A percentile compares a stretch with the other conserved stretches of the same genome.
Evolutionary conservation across 2,329 filamentous ascomycete genomes (phyloP).

Genomic region (Niveomyces coronatus): DNA sequence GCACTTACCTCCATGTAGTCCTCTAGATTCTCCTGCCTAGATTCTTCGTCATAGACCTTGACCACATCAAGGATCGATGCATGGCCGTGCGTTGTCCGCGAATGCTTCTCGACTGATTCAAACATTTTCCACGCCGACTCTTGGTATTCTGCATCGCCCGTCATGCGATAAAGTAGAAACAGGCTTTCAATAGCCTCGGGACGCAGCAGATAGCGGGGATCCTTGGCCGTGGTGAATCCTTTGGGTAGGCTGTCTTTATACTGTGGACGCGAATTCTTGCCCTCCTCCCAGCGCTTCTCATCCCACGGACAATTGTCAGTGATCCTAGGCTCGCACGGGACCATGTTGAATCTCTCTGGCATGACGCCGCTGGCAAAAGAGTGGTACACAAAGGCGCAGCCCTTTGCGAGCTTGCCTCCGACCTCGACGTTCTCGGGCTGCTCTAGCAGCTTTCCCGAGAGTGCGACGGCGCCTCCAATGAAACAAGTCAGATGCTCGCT

Average conservation of each 20-base stretch:
- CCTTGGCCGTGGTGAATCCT: conserved; percentile 45
- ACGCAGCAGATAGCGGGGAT: conserved; percentile 52
- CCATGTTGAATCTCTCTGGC: conserved; percentile 38
- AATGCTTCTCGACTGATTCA: conserved; percentile 45
- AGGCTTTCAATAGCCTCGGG: conserved; percentile 75
- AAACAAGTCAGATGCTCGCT: conserved; percentile 41
- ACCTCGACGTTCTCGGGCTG: conserved; percentile 30
- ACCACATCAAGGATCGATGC: conserved; percentile 54
- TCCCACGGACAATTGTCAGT: conserved; percentile 25
- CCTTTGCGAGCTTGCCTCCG: conserved; percentile 35
- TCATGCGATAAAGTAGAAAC: conserved; percentile 67
- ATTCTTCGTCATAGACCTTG: conserved; percentile 14
- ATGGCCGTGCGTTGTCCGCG: conserved; percentile 48
- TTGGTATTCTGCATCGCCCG: conserved; percentile 52
- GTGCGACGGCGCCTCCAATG: conserved; percentile 39
- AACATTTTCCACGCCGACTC: conserved; percentile 68
- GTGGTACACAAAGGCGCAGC: conserved; percentile 42
- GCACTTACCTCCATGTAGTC: conserved; percentile 49
- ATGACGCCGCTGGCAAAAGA: conserved; percentile 39
- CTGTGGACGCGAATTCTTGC: conserved; percentile 9
- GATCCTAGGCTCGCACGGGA: conserved; percentile 24
- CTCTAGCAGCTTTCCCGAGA: conserved; percentile 35
- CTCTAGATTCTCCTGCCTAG: conserved; percentile 38
- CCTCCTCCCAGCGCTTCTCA: conserved; percentile 14
- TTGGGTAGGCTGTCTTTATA: conserved; percentile 27